phyloP scores from a whole-genome alignment of 768 basidiomycete genomes.

The Amanita pallidorosea region DNA sequence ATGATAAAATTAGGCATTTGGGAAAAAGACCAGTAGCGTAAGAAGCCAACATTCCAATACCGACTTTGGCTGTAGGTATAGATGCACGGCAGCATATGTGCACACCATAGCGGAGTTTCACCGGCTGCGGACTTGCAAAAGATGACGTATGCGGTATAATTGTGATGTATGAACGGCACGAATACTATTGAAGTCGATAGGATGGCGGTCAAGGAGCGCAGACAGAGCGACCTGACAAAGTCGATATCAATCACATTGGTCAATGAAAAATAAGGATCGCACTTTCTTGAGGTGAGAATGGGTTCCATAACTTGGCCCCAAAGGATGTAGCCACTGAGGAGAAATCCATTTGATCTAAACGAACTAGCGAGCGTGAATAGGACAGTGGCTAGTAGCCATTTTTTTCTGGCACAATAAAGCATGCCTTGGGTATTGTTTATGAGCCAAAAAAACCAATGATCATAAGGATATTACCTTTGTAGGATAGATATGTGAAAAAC shows the following conservation, averaged over 20 bases:
- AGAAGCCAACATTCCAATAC: constrained; percentile 84
- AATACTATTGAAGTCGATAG: constrained; percentile 37
- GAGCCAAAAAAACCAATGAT: not conserved
- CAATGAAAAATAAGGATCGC: constrained; percentile 4
- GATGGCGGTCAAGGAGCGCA: constrained; percentile 23
- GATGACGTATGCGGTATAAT: constrained; percentile 47
- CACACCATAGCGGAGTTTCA: constrained; percentile 52
- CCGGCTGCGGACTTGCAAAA: constrained; percentile 44
- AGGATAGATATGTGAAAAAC: constrained; percentile 75
- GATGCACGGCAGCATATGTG: constrained; percentile 45
- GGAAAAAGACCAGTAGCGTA: constrained; percentile 74
- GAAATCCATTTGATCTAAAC: constrained; percentile 72
- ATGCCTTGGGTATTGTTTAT: constrained; percentile 32
- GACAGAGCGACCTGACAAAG: constrained; percentile 22
- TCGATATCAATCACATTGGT: constrained; percentile 2
- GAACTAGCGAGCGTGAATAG: constrained; percentile 51
- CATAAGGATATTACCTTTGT: constrained; percentile 58
- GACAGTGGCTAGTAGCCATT: constrained; percentile 47
- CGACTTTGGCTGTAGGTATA: constrained; percentile 73
- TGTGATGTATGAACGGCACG: constrained; percentile 63
- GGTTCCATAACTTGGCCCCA: constrained; percentile 64
- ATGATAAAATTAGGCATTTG: constrained; percentile 89
- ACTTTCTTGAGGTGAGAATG: constrained; percentile 28
- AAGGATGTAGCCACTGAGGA: constrained; percentile 66
- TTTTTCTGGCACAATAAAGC: constrained; percentile 36